Base-by-base conservation (phyloP, 2,329 filamentous ascomycete genomes). In the Sarocladium brachiariae region DNA sequence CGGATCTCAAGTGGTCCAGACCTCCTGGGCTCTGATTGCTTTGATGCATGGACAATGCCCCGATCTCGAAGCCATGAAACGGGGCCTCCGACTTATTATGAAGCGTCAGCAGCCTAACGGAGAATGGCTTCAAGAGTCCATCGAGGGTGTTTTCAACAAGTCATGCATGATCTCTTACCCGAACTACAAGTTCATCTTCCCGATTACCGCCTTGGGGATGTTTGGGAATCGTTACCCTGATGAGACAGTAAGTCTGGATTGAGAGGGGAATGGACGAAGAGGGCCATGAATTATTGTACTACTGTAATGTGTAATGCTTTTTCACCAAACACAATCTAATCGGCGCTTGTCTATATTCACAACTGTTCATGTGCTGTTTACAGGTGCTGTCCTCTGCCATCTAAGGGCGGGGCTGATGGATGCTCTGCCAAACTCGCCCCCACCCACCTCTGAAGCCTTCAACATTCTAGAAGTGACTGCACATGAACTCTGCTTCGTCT, bases 161-260 rank as follows among this genome's bases (percentile, higher is more conserved):
- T 93, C 85, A 61, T 97, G 92, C 75, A 97, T 96, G 89, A 99
- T 99, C 57, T 93, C 89, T 1, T 99, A 99, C 63, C 92, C 92
- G 38, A 99, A 99, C 74, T 99, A 99, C 76, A 99, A 97, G 73
- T 93, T 96, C 66, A 87, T 86, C 52, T 99, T 96, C 69, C 84
- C 92, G 1, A 87, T 97, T 64, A 95, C 95, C 71, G 93, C 93
- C 2, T 67, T 99, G 56, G 93, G 93, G 4, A 86, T 96, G 81
- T 99, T 89, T 74, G 82, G 86, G 4, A 78, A 73, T 59, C 80
- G 76, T 55, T 91, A 85, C 57, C 86, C 86, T 0, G 75, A 88
- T 53, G 78, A 84, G 51, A 75, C 71, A 59, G 65, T 87, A 2
- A 60, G 59, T 5, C 54, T 52, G 38, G 50, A 7, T 47, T 50